Percentiles rank a stretch among this genome's conserved stretches.
phyloP scores from a whole-genome alignment of 2,329 filamentous ascomycete species.

The Trichoderma sp. region DNA sequence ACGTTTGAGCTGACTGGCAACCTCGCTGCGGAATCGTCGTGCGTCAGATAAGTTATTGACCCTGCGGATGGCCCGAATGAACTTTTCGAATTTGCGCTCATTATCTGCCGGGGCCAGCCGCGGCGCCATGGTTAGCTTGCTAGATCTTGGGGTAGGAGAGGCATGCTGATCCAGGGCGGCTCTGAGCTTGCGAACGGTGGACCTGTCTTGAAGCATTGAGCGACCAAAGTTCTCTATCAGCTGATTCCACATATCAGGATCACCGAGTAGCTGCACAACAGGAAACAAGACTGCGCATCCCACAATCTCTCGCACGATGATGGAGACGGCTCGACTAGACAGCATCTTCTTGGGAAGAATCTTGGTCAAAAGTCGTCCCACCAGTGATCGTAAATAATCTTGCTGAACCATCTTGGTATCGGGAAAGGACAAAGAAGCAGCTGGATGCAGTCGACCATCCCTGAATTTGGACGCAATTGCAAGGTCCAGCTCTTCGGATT shows the following conservation, averaged over 20 bases:
- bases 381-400: constrained; percentile 79
- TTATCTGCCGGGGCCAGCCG: constrained; percentile 80
- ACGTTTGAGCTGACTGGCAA: constrained; percentile 87
- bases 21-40: constrained; percentile 86
- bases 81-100: constrained; percentile 91
- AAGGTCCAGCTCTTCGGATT: constrained; percentile 93
- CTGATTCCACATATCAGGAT: constrained; percentile 98
- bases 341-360: constrained; percentile 75
- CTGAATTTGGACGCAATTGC: constrained; percentile 95
- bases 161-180: constrained; percentile 94
- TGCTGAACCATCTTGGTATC: constrained; percentile 86
- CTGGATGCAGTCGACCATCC: constrained; percentile 85
- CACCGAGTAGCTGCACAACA: constrained; percentile 76
- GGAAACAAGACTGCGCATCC: constrained; percentile 88
- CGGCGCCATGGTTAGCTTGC: constrained; percentile 71
- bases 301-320: constrained; percentile 86
- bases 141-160: constrained; percentile 71
- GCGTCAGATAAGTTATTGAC: constrained; percentile 92
- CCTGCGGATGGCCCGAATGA: constrained; percentile 85
- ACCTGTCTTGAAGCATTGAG: constrained; percentile 89
- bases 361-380: constrained; percentile 71
- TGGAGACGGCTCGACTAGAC: constrained; percentile 78
- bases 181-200: constrained; percentile 88
- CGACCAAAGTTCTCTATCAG: constrained; percentile 87
- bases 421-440: constrained; percentile 79